These are phyloP conservation scores for Dendrobium chrysotoxum DNA, from an alignment of 106 monocot genomes.

Conservation along the genomic window DNA sequence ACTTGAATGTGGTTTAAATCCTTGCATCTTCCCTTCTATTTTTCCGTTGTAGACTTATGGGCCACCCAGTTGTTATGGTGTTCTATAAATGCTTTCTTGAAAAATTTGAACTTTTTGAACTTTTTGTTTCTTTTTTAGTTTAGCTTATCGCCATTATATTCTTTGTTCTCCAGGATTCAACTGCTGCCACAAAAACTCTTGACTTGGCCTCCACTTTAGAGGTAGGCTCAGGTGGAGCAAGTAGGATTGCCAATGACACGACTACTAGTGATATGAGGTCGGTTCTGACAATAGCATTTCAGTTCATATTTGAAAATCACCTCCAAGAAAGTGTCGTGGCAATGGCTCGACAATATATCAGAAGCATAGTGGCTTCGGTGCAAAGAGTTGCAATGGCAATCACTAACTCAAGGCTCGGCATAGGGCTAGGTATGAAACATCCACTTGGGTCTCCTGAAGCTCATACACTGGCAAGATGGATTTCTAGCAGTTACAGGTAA, in stretches of 20 bases:
- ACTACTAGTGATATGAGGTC: constrained; percentile 47
- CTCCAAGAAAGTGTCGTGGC: constrained; percentile 73
- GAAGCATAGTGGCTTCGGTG: constrained; percentile 74
- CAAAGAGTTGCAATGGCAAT: constrained; percentile 97
- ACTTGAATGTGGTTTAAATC: neutral
- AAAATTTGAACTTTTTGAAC: neutral
- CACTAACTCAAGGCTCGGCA: constrained; percentile 50
- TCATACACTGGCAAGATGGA: constrained; percentile 66
- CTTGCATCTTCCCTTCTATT: neutral
- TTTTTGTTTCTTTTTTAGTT: neutral
- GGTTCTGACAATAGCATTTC: constrained; percentile 93
- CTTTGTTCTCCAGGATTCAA: constrained; percentile 41
- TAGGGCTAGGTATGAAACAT: constrained; percentile 41
- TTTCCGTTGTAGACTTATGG: neutral
- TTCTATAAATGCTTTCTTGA: neutral
- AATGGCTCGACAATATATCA: constrained; percentile 82
- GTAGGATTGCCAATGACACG: constrained; percentile 14
- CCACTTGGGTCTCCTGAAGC: constrained; percentile 68
- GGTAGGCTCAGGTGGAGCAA: constrained; percentile 34
- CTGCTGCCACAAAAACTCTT: constrained; percentile 48
- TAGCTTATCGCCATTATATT: constrained; percentile 1
- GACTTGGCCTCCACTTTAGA: constrained; percentile 89
- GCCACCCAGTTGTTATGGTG: neutral
- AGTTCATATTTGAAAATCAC: constrained; percentile 78
- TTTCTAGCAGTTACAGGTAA: constrained; percentile 66